phyloP scores from a whole-genome alignment of 1,139 yeast species.

The Pichia sp. region DNA sequence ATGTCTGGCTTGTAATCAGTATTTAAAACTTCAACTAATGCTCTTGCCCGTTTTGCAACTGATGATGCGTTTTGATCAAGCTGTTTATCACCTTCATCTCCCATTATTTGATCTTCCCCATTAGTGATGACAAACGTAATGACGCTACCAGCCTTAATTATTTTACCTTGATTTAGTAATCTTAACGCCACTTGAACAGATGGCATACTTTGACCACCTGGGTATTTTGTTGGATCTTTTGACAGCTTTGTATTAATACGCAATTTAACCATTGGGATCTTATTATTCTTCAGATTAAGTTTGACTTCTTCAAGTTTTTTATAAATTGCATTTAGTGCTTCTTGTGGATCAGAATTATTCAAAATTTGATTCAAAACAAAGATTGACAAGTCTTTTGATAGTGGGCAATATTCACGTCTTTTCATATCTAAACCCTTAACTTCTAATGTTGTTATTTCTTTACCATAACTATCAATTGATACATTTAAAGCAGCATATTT shows the following conservation, averaged over 20 bases:
- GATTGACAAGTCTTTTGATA: conserved; percentile 82
- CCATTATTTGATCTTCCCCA: conserved; percentile 18
- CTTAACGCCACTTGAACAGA: conserved; percentile 90
- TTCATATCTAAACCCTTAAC: conserved; percentile 96
- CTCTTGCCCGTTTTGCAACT: conserved; percentile 72
- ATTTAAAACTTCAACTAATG: conserved; percentile 60
- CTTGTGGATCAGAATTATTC: conserved; percentile 71
- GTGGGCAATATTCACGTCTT: conserved; percentile 92
- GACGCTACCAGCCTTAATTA: conserved; percentile 83
- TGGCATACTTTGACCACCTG: conserved; percentile 80
- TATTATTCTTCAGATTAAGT: conserved; percentile 50
- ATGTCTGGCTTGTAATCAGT: conserved; percentile 60
- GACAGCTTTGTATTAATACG: conserved; percentile 70
- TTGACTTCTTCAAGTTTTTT: conserved; percentile 61
- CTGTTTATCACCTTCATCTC: conserved; percentile 22
- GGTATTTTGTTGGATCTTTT: conserved; percentile 68
- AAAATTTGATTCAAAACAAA: conserved; percentile 67
- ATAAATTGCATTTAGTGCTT: conserved; percentile 67
- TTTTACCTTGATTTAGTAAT: conserved; percentile 71
- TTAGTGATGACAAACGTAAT: conserved; percentile 74
- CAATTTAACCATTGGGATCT: conserved; percentile 57
- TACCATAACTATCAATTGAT: conserved; percentile 39
- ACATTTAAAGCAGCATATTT: conserved; percentile 86
- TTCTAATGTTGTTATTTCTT: conserved; percentile 56
- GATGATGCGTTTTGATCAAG: conserved; percentile 19